Base-by-base conservation (phyloP, 306 rosid species). In the Morella rubra region DNA sequence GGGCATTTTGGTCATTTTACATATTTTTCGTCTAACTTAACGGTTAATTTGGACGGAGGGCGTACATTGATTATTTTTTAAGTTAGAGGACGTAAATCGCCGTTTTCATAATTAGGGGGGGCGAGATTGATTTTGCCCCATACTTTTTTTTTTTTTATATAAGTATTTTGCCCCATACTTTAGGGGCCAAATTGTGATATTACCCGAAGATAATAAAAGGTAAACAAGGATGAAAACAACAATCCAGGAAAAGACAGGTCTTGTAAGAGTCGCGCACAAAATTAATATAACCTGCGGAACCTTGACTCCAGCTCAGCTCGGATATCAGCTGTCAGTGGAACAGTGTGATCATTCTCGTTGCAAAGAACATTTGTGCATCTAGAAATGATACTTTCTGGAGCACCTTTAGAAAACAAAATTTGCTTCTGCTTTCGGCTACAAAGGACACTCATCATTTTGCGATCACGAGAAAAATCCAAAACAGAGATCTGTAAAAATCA, bases 401-500 rank as follows among this genome's bases (percentile, higher is more conserved):
- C 97, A 73, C 98, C 98, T 87, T 95, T 95, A 40, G 93, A 89
- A 81, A 95, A 95, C 81, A 95, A 76, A 74, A 90, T 79, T 72
- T 86, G 95, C 80, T 85, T 73, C 78, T 92, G 92, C 82, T 88
- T 90, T 84, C 91, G 89, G 88, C 93, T 88, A 81, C 98, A 95
- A 60, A 92, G 90, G 78, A 92, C 87, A 87, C 97, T 92, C 98
- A 95, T 92, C 97, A 95, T 90, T 88, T 95, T 95, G 71, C 98
- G 91, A 82, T 95, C 96, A 65, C 96, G 96, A 76, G 98, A 87
- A 80, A 95, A 95, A 14, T 95, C 96, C 88, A 89, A 84, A 50
- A 85, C 78, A 78, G 91, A 84, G 61, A 92, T 82, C 98, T 94
- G 90, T 86, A 79, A 82, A 86, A 68, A 83, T 81, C 72, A 83